Evolutionary conservation across 2,329 filamentous ascomycete species (phyloP), one percentile per base, ranked within the genome.

Genomic region (Colletotrichum musicola): DNA sequence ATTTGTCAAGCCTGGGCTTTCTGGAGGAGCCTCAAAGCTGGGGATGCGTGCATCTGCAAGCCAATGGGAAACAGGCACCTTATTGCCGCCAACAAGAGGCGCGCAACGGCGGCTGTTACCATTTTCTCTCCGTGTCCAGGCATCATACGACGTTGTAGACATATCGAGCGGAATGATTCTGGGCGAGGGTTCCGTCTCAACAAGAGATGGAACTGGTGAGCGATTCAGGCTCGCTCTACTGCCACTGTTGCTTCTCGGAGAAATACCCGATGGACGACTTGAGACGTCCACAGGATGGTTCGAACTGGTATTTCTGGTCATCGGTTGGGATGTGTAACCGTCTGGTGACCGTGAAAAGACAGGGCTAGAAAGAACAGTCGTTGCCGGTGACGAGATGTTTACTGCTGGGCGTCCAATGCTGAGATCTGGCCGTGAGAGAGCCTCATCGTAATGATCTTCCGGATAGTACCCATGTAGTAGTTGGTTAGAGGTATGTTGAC

Each of bases 301-400:
- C 64, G 69, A 76, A 49, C 84, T 84, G 0, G 79, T 72, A 68
- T 85, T 76, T 4, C 84, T 81, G 1, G 83, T 83, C 82, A 87
- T 85, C 5, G 85, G 84, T 68, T 85, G 81, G 7, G 83, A 85
- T 27, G 81, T 79, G 72, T 86, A 86, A 4, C 83, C 83, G n/a
- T 49, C 56, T 12, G 65, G 65, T 20, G 78, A 73, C 0, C 75
- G 74, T n/a, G 56, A 38, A 5, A 59, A 30, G 1, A 72, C 71
- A 40, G 73, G 68, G 47, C 76, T 73, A 70, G 72, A 74, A 72
- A 35, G 13, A 13, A 25, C 49, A 9, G 49, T 53, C 5, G 54
- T 59, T 14, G 72, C 60, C n/a, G 75, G 68, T 59, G 69, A 74
- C 62, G 73, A 75, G 57, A 75, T 59, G 6, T 71, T 72, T 25